A percentile compares a stretch with the other conserved stretches of the same genome.
phyloP scores from a whole-genome alignment of 371 early-diverging fungal species.

The Syncephalastrum monosporum region DNA sequence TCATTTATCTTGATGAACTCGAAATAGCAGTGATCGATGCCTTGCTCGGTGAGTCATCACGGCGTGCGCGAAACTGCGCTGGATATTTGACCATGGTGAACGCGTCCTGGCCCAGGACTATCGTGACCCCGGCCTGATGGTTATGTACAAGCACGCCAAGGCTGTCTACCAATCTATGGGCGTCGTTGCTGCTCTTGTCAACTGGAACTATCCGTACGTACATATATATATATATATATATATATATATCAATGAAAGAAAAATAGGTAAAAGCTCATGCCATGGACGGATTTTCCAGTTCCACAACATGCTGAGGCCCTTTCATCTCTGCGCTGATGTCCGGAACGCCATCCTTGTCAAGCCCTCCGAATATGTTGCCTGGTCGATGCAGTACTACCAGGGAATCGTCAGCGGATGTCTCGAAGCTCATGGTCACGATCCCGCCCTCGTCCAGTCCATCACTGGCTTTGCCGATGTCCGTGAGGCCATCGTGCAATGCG shows the following conservation, averaged over 20 bases:
- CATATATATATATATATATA: too few species aligned
- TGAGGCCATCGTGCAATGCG: conserved; percentile 61
- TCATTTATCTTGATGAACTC: background rate
- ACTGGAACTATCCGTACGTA: conserved; percentile 79
- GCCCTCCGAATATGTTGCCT: conserved; percentile 83
- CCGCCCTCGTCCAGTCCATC: conserved; percentile 77
- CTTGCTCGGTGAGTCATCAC: conserved; percentile 78
- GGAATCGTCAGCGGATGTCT: conserved; percentile 66
- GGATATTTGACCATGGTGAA: conserved; percentile 84
- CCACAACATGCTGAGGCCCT: conserved; percentile 82
- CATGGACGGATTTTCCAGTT: conserved; percentile 34
- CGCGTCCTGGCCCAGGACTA: conserved; percentile 62
- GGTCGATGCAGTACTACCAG: conserved; percentile 70
- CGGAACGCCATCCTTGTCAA: conserved; percentile 87
- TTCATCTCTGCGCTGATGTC: conserved; percentile 82
- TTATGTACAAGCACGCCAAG: conserved; percentile 75
- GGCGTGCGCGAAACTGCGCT: conserved; percentile 78
- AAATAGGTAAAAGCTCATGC: background rate
- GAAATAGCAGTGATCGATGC: conserved; percentile 71
- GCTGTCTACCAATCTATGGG: conserved; percentile 81
- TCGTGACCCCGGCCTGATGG: conserved; percentile 70
- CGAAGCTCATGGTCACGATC: conserved; percentile 69
- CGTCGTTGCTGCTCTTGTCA: conserved; percentile 76
- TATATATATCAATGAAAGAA: too few species aligned
- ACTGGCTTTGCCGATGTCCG: conserved; percentile 83